Percentiles rank a stretch among this genome's conserved stretches.
Conservation (phyloP, 2,329 filamentous ascomycete species). For the Chalara sp. region DNA sequence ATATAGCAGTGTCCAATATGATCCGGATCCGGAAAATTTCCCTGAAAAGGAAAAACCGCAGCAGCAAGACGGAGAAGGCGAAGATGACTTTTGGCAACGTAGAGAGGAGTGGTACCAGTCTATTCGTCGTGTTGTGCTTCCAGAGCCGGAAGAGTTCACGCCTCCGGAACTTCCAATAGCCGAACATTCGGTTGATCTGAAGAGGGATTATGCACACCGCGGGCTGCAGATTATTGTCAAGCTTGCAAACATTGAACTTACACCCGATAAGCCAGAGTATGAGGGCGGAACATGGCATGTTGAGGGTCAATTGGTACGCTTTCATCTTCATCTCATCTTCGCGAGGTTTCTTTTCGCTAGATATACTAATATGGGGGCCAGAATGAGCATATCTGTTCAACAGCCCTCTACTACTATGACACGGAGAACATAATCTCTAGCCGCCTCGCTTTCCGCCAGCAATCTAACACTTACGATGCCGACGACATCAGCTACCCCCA, state of each 20-base stretch:
- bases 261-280: conserved; percentile 46
- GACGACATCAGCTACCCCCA: conserved; percentile 3
- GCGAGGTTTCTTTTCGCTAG: neutral
- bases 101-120: neutral
- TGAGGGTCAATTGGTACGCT: conserved; percentile 11
- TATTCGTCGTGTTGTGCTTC: neutral
- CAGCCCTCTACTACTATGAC: conserved; percentile 44
- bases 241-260: conserved; percentile 51
- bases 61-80: neutral
- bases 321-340: neutral
- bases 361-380: neutral
- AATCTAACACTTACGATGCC: conserved; percentile 6
- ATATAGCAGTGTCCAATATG: no score
- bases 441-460: conserved; percentile 35
- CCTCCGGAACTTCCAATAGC: neutral
- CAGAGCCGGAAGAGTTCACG: neutral
- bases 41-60: no score
- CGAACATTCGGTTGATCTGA: neutral
- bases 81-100: neutral
- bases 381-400: conserved; percentile 47
- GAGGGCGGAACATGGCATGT: conserved; percentile 41
- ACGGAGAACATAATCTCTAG: conserved; percentile 39
- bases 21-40: no score
- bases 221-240: conserved; percentile 59
- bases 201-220: conserved; percentile 1